A percentile compares a stretch with the other conserved stretches of the same genome.
phyloP scores from a whole-genome alignment of 257 asterid genomes.

The Nicotiana undulata region DNA sequence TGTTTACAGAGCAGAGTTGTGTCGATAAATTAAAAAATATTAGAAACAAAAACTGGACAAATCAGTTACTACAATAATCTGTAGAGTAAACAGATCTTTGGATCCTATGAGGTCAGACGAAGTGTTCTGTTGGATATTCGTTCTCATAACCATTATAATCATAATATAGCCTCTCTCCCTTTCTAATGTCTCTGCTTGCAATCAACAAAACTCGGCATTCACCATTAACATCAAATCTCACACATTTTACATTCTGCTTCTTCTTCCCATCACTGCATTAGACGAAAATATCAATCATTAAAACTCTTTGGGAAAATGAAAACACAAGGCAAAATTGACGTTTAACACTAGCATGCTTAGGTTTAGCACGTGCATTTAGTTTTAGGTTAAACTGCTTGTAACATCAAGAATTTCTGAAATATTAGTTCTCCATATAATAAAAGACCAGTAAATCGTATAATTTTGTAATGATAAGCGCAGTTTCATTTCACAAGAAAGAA shows the following conservation, averaged over 20 bases:
- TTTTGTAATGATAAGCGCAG: not conserved
- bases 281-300: not conserved
- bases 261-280: slow-evolving; percentile 75
- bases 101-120: slow-evolving; percentile 34
- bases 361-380: not conserved
- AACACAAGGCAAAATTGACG: not conserved
- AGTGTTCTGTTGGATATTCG: slow-evolving; percentile 88
- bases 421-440: not conserved
- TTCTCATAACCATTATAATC: slow-evolving; percentile 86
- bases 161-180: slow-evolving; percentile 82
- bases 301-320: not conserved
- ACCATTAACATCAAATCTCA: slow-evolving; percentile 66
- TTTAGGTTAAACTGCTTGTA: not conserved
- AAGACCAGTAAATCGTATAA: not conserved
- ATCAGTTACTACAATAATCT: not conserved
- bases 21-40: not conserved
- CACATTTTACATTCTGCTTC: slow-evolving; percentile 84
- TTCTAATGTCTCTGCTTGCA: slow-evolving; percentile 69
- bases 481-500: not conserved
- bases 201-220: slow-evolving; percentile 68
- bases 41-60: not conserved
- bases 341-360: not conserved
- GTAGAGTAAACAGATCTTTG: not conserved
- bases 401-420: not conserved
- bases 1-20: not conserved